These are phyloP conservation scores for Polysphondylium violaceum DNA, from an alignment of 78 protist genomes.

Conservation along the genomic window DNA sequence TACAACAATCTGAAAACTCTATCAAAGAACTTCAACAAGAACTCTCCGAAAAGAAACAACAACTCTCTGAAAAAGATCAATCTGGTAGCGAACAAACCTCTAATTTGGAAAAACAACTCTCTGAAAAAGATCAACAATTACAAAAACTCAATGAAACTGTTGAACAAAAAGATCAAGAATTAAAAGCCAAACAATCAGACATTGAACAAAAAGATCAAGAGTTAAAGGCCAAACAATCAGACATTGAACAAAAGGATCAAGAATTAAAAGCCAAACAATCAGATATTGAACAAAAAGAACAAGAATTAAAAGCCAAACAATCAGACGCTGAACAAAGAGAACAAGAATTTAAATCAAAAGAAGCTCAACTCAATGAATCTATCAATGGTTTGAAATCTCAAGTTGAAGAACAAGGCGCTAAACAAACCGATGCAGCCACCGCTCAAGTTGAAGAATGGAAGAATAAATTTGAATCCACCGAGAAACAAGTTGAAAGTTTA, in stretches of 20 bases:
- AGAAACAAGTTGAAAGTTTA: too few relatives aligned
- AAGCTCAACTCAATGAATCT: neutral
- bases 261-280: neutral
- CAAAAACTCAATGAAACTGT: neutral
- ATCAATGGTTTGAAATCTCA: too few relatives aligned
- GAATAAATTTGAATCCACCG: too few relatives aligned
- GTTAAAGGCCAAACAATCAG: neutral
- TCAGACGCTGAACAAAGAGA: neutral
- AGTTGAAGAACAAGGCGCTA: too few relatives aligned
- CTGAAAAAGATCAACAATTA: neutral
- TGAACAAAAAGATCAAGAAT: neutral
- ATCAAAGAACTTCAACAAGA: conserved; percentile 7
- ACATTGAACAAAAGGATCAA: neutral
- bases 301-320: neutral
- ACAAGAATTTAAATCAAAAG: neutral
- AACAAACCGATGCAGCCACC: too few relatives aligned
- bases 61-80: too few relatives aligned
- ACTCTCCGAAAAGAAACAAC: too few relatives aligned
- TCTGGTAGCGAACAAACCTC: conserved; percentile 5
- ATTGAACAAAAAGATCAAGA: neutral
- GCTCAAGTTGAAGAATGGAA: too few relatives aligned
- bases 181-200: neutral
- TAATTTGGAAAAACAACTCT: neutral
- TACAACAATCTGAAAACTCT: too few relatives aligned
- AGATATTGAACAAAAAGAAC: neutral